Percentiles rank a stretch among this genome's conserved stretches.
These are phyloP conservation scores for Mycena amicta DNA, from an alignment of 768 basidiomycete species.

Conservation along the genomic window DNA sequence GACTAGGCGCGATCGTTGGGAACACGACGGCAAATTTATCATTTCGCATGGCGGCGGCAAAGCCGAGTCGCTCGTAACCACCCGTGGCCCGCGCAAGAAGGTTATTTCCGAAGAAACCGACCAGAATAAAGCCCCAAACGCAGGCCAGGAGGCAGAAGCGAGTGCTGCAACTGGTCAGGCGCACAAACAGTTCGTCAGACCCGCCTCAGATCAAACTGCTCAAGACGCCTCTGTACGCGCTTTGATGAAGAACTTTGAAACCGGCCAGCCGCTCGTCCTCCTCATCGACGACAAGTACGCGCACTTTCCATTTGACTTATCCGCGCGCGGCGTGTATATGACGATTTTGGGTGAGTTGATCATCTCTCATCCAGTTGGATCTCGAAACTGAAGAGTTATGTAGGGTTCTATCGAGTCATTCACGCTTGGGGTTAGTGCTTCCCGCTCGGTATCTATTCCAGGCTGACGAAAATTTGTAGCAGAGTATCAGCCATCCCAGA, in stretches of 20 bases:
- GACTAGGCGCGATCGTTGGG: slow-evolving; percentile 72
- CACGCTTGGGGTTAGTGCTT: slow-evolving; percentile 81
- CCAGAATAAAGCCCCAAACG: not conserved
- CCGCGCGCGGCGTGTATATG: slow-evolving; percentile 49
- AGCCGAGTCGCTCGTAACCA: not conserved
- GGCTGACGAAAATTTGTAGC: too few relatives aligned
- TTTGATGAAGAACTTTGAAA: slow-evolving; percentile 57
- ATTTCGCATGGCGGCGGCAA: slow-evolving; percentile 80
- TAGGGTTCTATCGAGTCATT: slow-evolving; percentile 75
- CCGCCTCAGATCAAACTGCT: slow-evolving; percentile 67
- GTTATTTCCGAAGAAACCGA: not conserved
- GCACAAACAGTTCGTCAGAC: slow-evolving; percentile 43
- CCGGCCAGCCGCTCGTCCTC: slow-evolving; percentile 64
- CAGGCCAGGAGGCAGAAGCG: not conserved
- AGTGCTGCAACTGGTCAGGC: slow-evolving; percentile 50
- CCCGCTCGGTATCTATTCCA: too few relatives aligned
- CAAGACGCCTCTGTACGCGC: slow-evolving; percentile 73
- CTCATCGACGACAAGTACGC: slow-evolving; percentile 76
- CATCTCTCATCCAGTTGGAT: not conserved
- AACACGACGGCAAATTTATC: slow-evolving; percentile 66
- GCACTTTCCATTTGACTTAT: slow-evolving; percentile 72
- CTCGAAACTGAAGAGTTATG: slow-evolving; percentile 52
- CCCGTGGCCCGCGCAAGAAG: not conserved
- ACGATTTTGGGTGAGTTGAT: slow-evolving; percentile 39
- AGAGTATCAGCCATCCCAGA: slow-evolving; percentile 56